phyloP scores from a whole-genome alignment of 768 basidiomycete genomes.

The Erythrobasidium yunnanense region DNA sequence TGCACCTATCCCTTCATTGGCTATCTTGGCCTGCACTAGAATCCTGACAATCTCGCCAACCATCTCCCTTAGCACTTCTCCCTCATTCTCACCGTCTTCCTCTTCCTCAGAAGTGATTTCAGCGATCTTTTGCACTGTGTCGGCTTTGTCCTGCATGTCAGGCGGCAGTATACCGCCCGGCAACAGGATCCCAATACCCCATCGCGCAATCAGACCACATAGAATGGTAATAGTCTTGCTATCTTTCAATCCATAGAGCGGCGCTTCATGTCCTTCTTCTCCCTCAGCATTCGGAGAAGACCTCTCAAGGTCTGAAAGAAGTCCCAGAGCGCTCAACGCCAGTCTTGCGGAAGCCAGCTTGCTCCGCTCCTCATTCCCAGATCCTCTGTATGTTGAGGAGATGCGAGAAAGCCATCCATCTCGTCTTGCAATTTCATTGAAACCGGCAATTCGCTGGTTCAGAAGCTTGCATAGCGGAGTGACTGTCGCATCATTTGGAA shows the following conservation, averaged over 20 bases:
- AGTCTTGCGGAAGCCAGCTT: too few species aligned
- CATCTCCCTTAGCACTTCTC: background rate
- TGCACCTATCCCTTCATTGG: too few species aligned
- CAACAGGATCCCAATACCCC: background rate
- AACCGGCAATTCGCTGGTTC: background rate
- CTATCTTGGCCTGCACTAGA: too few species aligned
- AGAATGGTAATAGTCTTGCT: conserved; percentile 15
- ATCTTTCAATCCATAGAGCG: conserved; percentile 7
- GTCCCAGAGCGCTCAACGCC: background rate
- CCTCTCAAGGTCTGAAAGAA: background rate
- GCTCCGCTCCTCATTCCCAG: too few species aligned
- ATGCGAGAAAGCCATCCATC: too few species aligned
- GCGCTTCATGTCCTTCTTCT: too few species aligned
- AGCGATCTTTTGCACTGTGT: background rate
- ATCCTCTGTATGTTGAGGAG: too few species aligned
- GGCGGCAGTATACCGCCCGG: conserved; percentile 4
- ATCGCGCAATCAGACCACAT: background rate
- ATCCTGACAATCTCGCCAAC: too few species aligned
- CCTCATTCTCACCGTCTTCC: background rate
- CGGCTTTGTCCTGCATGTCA: conserved; percentile 5
- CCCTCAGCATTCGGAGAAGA: background rate
- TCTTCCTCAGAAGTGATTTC: too few species aligned
- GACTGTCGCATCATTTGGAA: background rate
- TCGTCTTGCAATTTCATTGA: too few species aligned
- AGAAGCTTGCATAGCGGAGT: background rate